A percentile compares a stretch with the other conserved stretches of the same genome.
These are phyloP conservation scores for Brassica nigra DNA, from an alignment of 345 rosid species.

Conservation along the genomic window DNA sequence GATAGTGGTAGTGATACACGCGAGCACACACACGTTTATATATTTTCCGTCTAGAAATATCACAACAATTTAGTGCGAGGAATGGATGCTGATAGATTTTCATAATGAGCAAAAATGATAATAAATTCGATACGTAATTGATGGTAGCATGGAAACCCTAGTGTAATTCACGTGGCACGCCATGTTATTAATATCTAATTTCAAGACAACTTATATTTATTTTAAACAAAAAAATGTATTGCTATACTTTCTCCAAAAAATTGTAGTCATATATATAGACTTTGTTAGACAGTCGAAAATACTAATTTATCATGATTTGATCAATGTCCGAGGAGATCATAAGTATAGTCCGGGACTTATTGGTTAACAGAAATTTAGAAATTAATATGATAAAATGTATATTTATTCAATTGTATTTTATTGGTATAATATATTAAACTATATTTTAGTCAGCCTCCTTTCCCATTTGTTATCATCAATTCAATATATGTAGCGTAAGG, in stretches of 20 bases:
- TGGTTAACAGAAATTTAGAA: neutral
- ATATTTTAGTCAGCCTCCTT: neutral
- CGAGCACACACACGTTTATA: neutral
- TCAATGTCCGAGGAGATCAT: neutral
- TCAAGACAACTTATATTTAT: constrained; percentile 13
- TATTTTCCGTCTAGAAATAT: constrained; percentile 6
- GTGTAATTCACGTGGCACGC: constrained; percentile 37
- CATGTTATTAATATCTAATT: constrained; percentile 36
- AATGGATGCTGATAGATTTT: constrained; percentile 23
- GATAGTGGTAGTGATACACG: neutral
- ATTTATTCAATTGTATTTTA: neutral
- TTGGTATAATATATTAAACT: neutral
- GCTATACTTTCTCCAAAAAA: neutral
- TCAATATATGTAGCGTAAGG: constrained; percentile 14
- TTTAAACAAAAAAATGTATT: neutral
- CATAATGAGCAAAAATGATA: constrained; percentile 9
- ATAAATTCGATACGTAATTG: constrained; percentile 35
- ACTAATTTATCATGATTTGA: neutral
- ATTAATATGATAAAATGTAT: neutral
- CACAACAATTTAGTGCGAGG: constrained; percentile 35
- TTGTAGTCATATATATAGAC: neutral
- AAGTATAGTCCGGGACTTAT: neutral
- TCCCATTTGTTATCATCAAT: neutral
- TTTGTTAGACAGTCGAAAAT: neutral
- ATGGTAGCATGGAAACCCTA: constrained; percentile 47